Conservation (phyloP, 2,329 filamentous ascomycete species). For the Cercospora sp. region DNA sequence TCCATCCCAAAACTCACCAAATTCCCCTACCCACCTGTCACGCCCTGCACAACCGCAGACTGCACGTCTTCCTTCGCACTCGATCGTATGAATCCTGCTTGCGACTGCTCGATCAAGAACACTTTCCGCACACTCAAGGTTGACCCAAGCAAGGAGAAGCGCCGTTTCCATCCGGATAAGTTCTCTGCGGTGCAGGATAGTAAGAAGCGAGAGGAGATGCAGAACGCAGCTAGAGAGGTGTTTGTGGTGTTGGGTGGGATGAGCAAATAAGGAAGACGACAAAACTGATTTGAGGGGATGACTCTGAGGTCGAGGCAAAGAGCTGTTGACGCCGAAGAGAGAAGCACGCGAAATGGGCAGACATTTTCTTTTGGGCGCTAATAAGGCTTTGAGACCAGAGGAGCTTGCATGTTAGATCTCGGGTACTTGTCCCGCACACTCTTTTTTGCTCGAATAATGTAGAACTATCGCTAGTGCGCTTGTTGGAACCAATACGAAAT, state of each 20-base stretch:
- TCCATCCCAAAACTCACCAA: neutral
- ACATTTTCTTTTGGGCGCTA: neutral
- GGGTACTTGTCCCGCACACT: neutral
- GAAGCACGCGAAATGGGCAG: neutral
- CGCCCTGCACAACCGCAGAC: neutral
- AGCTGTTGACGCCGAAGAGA: neutral
- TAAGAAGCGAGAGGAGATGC: constrained; percentile 4
- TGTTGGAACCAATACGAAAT: neutral
- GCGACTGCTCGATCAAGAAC: constrained; percentile 10
- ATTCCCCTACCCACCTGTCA: neutral
- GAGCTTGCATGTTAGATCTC: neutral
- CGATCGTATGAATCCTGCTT: neutral
- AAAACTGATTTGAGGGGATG: neutral
- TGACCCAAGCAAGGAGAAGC: constrained; percentile 8
- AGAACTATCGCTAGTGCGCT: neutral
- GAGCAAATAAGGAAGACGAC: neutral
- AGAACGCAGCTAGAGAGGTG: constrained; percentile 22
- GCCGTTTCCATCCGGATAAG: constrained; percentile 22
- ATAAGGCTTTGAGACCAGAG: neutral
- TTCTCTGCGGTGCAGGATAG: constrained; percentile 13
- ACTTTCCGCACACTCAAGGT: neutral
- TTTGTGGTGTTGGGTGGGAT: constrained; percentile 24
- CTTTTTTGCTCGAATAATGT: neutral
- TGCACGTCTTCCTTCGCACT: neutral
- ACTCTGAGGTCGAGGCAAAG: neutral